Evolutionary conservation across 2,329 filamentous ascomycete species (phyloP).

Genomic region (Neofusicoccum umdonicola): DNA sequence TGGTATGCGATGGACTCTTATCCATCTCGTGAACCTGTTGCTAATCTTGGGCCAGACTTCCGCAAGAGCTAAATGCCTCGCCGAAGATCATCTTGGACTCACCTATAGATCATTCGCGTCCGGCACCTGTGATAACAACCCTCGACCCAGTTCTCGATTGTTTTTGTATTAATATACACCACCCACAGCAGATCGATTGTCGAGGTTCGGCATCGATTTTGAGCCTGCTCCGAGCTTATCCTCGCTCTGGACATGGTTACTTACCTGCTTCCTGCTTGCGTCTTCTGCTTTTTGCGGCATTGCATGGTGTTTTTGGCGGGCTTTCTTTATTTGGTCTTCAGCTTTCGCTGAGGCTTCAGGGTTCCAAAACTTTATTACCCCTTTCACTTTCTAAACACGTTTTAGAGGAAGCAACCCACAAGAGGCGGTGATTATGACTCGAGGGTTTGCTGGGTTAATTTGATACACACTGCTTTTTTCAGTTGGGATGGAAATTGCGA

Average conservation of each 20-base stretch:
- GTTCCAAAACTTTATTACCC: constrained; percentile 16
- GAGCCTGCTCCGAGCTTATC: neutral
- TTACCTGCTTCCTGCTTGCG: constrained; percentile 13
- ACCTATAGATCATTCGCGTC: constrained; percentile 11
- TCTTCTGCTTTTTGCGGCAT: constrained; percentile 19
- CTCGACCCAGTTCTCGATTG: neutral
- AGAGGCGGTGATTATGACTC: neutral
- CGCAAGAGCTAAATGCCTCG: constrained; percentile 18
- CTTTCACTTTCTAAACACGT: constrained; percentile 12
- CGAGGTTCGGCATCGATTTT: neutral
- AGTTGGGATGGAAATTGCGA: constrained; percentile 12
- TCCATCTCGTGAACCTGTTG: constrained; percentile 21
- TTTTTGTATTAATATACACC: constrained; percentile 13
- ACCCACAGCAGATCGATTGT: neutral
- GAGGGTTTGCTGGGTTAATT: constrained; percentile 15
- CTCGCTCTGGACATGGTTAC: neutral
- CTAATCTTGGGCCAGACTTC: constrained; percentile 23
- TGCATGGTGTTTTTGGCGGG: constrained; percentile 18
- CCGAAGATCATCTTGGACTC: neutral
- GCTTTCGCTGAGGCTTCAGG: constrained; percentile 9
- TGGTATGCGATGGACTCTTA: constrained; percentile 54
- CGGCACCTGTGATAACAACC: constrained; percentile 4
- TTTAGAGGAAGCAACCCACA: constrained; percentile 12
- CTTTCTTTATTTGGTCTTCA: neutral
- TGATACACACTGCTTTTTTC: constrained; percentile 6